Percentiles rank a stretch among this genome's conserved stretches.
phyloP scores from a whole-genome alignment of 2,329 filamentous ascomycete genomes.

The Colletotrichum sp. region DNA sequence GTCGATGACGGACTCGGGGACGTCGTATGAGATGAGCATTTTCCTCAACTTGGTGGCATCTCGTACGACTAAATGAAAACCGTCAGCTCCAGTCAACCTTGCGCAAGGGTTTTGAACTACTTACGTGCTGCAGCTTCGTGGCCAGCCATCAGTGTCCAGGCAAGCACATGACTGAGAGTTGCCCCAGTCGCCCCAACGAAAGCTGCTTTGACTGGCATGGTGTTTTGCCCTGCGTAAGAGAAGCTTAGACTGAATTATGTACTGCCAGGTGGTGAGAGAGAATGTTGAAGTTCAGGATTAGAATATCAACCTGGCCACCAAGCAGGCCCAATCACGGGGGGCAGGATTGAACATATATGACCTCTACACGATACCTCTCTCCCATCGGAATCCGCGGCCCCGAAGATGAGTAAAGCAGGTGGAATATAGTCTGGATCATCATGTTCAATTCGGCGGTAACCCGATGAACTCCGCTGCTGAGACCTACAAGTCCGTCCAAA shows the following conservation, averaged over 20 bases:
- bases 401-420: background rate
- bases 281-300: background rate
- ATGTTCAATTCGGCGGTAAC: fast-evolving
- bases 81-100: background rate
- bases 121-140: background rate
- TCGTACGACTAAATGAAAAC: background rate
- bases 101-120: background rate
- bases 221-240: fast-evolving
- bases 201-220: background rate
- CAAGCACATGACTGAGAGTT: background rate
- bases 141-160: background rate
- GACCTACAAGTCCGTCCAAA: background rate
- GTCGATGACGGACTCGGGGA: background rate
- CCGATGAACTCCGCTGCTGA: background rate
- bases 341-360: background rate
- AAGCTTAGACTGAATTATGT: background rate
- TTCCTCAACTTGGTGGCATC: background rate
- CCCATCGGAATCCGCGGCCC: background rate
- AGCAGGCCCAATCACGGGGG: background rate
- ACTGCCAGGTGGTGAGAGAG: background rate
- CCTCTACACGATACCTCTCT: background rate
- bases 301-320: background rate
- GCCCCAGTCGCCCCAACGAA: background rate
- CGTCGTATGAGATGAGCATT: background rate
- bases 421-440: background rate